A percentile compares a stretch with the other conserved stretches of the same genome.
Conservation (phyloP, 371 early-diverging fungal species). For the Rhizopus arrhizus region DNA sequence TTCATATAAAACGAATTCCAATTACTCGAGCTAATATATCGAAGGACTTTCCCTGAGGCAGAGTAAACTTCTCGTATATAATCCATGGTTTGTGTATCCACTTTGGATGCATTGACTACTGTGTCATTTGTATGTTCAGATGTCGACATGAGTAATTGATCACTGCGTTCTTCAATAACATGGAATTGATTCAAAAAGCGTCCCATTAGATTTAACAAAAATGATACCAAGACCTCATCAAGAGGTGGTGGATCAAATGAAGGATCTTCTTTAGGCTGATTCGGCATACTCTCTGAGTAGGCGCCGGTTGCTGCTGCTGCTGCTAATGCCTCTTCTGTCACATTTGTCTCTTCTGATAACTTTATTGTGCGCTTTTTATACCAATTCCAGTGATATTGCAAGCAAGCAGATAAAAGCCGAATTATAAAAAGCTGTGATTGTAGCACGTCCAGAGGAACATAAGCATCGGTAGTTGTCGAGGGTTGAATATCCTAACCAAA, state of each 20-base stretch:
- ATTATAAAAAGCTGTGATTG: slow-evolving; percentile 77
- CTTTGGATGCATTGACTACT: slow-evolving; percentile 27
- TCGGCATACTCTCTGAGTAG: neutral
- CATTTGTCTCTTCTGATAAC: slow-evolving; percentile 20
- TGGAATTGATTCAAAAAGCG: slow-evolving; percentile 61
- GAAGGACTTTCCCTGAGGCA: slow-evolving; percentile 70
- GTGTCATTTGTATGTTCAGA: slow-evolving; percentile 33
- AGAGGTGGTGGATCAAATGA: slow-evolving; percentile 72
- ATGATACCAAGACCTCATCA: slow-evolving; percentile 71
- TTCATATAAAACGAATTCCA: slow-evolving; percentile 75
- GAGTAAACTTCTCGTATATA: slow-evolving; percentile 57
- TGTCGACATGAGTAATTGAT: slow-evolving; percentile 39
- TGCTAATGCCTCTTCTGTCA: slow-evolving; percentile 19
- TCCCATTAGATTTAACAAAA: slow-evolving; percentile 61
- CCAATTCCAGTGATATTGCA: slow-evolving; percentile 72
- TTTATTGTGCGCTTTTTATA: slow-evolving; percentile 50
- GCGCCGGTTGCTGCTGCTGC: slow-evolving; percentile 28
- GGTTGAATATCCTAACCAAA: slow-evolving; percentile 26
- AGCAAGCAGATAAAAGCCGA: slow-evolving; percentile 69
- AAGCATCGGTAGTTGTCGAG: slow-evolving; percentile 45
- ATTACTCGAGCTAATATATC: slow-evolving; percentile 79
- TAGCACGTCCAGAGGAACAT: slow-evolving; percentile 60
- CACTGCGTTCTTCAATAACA: slow-evolving; percentile 49
- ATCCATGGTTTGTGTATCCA: slow-evolving; percentile 35
- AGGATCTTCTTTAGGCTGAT: neutral